Evolutionary conservation across 345 rosid species (phyloP), one percentile per base, ranked within the genome.

Genomic region (Eucalyptus curtisii): DNA sequence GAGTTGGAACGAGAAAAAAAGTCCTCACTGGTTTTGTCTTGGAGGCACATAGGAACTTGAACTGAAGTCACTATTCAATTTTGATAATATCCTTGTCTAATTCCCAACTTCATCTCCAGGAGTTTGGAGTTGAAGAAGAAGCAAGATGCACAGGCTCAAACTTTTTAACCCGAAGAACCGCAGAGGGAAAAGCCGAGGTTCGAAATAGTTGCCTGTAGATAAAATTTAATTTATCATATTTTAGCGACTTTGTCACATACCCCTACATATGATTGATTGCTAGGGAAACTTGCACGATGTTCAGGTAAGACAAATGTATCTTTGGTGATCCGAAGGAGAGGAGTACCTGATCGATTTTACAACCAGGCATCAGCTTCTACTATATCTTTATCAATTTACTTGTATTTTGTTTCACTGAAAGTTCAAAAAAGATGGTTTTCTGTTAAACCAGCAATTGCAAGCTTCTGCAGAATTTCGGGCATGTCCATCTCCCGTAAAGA

Each of bases 101-200:
- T 30, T 11, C 4, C n/a, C 20, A 8, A 44, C 45, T 80, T 89
- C 86, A 19, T 52, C 57, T 89, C 50, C 89, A 96, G 99, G 97
- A 97, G 90, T 91, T 95, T 19, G 31, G 96, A 92, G 87, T 89
- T 95, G 93, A 98, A 96, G 93, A 97, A 96, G 93, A 97, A 96
- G 92, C 99, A 97, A 93, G 99, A 96, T 90, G 96, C 98, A 88
- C 98, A 97, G 92, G 93, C 99, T 89, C 99, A 95, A 90, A 19
- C 57, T 91, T 96, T 68, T 93, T 97, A 94, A 94, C 64, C n/a
- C 6, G n/a, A 57, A 27, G 64, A 57, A 10, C 64, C n/a, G 64
- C n/a, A 24, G n/a, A 24, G n/a, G 64, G 64, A 57, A 57, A 57
- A 25, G 64, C n/a, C n/a, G 13, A 10, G 30, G 64, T 25, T 57